Percentiles rank a stretch among this genome's conserved stretches.
Evolutionary conservation across 768 basidiomycete species (phyloP).

Genomic region (Strobilomyces confusus): DNA sequence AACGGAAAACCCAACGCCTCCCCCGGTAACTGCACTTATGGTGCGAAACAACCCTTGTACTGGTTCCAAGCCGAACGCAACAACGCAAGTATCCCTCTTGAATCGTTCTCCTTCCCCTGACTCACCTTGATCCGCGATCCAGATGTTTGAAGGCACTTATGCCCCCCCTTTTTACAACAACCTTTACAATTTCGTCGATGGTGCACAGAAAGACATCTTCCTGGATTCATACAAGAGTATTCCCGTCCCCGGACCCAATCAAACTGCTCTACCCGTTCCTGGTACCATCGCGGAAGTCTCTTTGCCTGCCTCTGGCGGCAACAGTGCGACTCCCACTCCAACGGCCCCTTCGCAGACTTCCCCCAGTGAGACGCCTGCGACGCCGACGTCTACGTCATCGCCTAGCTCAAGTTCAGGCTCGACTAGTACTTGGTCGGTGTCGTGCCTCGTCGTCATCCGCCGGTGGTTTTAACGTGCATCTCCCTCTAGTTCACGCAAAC

Average conservation of each 20-base stretch:
- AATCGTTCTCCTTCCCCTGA: neutral
- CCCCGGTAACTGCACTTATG: constrained; percentile 67
- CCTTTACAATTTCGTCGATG: constrained; percentile 67
- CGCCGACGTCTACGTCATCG: constrained; percentile 2
- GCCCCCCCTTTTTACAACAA: constrained; percentile 66
- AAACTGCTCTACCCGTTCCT: constrained; percentile 22
- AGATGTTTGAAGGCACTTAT: constrained; percentile 65
- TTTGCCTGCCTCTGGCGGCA: neutral
- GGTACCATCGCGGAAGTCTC: neutral
- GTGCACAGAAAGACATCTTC: constrained; percentile 73
- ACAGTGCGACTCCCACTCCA: neutral
- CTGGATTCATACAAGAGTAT: constrained; percentile 47
- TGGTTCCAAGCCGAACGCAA: constrained; percentile 64
- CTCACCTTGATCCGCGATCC: neutral
- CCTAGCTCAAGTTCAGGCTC: neutral
- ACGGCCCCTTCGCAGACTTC: neutral
- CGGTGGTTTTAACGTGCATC: neutral
- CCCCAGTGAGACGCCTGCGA: no score
- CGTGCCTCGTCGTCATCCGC: neutral
- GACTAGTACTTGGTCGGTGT: constrained; percentile 16
- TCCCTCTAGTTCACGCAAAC: constrained; percentile 2
- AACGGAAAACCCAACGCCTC: constrained; percentile 40
- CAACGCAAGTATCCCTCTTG: constrained; percentile 41
- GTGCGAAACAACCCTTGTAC: constrained; percentile 67
- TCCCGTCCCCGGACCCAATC: constrained; percentile 41